These are phyloP conservation scores for Hypoxylon sp. DNA, from an alignment of 2,329 filamentous ascomycete species.

Conservation along the genomic window DNA sequence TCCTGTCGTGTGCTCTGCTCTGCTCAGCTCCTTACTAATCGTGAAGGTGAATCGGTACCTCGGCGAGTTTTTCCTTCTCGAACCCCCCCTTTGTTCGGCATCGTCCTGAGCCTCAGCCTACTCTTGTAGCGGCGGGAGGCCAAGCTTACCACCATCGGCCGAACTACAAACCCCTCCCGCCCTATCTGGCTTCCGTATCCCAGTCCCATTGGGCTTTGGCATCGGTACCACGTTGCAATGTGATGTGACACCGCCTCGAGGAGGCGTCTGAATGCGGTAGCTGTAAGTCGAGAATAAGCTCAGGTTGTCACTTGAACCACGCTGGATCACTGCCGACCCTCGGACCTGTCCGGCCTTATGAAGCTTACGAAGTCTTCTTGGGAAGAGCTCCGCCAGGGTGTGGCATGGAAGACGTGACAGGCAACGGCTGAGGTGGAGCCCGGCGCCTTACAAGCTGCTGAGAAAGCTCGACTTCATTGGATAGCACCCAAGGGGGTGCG, in stretches of 20 bases:
- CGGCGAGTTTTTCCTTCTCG: background rate
- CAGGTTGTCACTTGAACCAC: conserved; percentile 20
- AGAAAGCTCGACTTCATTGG: conserved; percentile 37
- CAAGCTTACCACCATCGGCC: conserved; percentile 19
- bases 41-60: background rate
- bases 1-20: background rate
- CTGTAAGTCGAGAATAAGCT: conserved; percentile 31
- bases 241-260: conserved; percentile 35
- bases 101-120: conserved; percentile 16
- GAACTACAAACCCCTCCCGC: conserved; percentile 19
- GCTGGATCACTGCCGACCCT: conserved; percentile 26
- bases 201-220: conserved; percentile 26
- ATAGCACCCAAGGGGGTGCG: conserved; percentile 17
- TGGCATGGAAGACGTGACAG: conserved; percentile 22
- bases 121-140: conserved; percentile 6
- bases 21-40: background rate
- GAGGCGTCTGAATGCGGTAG: conserved; percentile 34
- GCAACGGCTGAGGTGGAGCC: conserved; percentile 39
- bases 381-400: conserved; percentile 18
- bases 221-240: conserved; percentile 35
- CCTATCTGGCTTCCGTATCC: conserved; percentile 22
- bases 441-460: conserved; percentile 40
- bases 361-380: conserved; percentile 17
- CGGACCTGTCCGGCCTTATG: conserved; percentile 29
- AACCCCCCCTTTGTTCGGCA: conserved; percentile 13